Conservation (phyloP, 192 early-diverging fungal species). For the Backusella luteola region DNA sequence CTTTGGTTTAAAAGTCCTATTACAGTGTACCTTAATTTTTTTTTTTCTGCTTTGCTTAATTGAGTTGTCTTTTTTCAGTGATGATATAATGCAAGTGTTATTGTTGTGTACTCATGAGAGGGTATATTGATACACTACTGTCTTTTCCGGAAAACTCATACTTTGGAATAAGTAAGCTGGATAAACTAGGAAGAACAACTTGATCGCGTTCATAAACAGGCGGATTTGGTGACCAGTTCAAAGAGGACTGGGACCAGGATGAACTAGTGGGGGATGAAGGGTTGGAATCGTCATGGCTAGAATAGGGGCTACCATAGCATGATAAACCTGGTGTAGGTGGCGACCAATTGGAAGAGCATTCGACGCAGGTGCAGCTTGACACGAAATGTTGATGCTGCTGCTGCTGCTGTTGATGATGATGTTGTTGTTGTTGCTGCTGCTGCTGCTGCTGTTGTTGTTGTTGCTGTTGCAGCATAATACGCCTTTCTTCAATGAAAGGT, state of each 20-base stretch:
- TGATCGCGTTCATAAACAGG: conserved; percentile 2
- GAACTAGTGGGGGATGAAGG: conserved; percentile 26
- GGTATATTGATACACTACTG: background rate
- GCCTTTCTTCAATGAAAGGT: conserved; percentile 37
- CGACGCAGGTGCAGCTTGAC: conserved; percentile 13
- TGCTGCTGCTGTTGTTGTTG: background rate
- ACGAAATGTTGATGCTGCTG: conserved; percentile 5
- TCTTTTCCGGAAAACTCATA: background rate
- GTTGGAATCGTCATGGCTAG: conserved; percentile 13
- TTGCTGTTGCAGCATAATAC: conserved; percentile 17
- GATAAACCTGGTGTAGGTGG: conserved; percentile 10
- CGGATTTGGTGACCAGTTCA: background rate
- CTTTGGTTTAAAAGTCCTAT: background rate
- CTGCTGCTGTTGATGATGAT: background rate
- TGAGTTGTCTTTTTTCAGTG: background rate
- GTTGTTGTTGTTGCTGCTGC: background rate
- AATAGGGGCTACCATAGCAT: background rate
- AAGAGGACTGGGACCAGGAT: conserved; percentile 12
- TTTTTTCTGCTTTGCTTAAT: conserved; percentile 2
- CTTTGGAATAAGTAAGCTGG: background rate
- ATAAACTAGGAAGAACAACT: conserved; percentile 18
- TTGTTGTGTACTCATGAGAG: background rate
- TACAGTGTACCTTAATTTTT: background rate
- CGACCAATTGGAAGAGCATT: background rate
- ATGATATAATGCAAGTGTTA: background rate